These are phyloP conservation scores for Cladosporium sphaerospermum DNA, from an alignment of 2,329 filamentous ascomycete genomes.

Conservation along the genomic window DNA sequence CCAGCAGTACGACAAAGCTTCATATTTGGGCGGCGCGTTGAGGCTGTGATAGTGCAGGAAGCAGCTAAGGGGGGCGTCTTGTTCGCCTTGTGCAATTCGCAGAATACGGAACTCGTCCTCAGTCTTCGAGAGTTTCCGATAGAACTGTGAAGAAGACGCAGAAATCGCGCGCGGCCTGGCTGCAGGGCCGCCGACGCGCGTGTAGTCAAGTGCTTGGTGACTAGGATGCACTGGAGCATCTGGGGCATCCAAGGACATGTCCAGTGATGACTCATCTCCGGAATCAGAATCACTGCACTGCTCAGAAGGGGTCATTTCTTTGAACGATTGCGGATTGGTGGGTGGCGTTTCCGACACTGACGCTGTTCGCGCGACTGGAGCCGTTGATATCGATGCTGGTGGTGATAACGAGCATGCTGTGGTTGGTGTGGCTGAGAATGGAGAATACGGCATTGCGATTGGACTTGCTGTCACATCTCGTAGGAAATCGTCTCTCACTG, in stretches of 20 bases:
- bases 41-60: constrained; percentile 8
- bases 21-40: constrained; percentile 4
- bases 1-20: constrained; percentile 17
- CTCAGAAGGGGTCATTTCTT: too few species aligned
- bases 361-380: too few species aligned
- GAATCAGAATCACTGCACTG: too few species aligned
- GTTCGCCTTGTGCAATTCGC: constrained; percentile 5
- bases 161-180: not conserved
- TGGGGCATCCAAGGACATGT: too few species aligned
- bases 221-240: too few species aligned
- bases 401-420: too few species aligned
- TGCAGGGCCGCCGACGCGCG: not conserved
- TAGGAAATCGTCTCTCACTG: not conserved
- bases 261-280: too few species aligned
- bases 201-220: not conserved
- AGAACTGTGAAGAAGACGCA: not conserved
- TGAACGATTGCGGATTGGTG: too few species aligned
- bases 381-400: too few species aligned
- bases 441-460: not conserved
- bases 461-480: not conserved
- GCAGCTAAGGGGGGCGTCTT: constrained; percentile 2
- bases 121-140: not conserved
- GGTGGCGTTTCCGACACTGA: too few species aligned
- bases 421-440: not conserved
- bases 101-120: constrained; percentile 10